Evolutionary conservation across 768 basidiomycete genomes (phyloP).

Genomic region (Lactarius psammicola): DNA sequence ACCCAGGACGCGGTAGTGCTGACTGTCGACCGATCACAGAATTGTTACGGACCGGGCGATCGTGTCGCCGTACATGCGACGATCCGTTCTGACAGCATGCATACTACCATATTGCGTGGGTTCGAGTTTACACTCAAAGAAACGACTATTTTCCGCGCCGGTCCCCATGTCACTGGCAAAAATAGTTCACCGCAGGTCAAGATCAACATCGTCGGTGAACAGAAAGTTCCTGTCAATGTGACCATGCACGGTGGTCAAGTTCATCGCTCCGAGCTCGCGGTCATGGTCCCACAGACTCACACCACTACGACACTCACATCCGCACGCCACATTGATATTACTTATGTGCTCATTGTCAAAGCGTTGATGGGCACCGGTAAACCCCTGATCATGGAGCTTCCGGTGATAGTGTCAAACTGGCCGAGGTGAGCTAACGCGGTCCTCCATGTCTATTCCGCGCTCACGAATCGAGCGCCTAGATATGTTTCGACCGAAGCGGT

Average conservation of each 20-base stretch:
- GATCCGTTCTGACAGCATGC: constrained; percentile 66
- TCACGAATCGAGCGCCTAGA: constrained; percentile 40
- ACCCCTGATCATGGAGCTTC: constrained; percentile 67
- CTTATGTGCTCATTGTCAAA: constrained; percentile 72
- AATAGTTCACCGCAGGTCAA: constrained; percentile 59
- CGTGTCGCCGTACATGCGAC: constrained; percentile 68
- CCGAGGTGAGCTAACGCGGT: constrained; percentile 53
- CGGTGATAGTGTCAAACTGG: constrained; percentile 84
- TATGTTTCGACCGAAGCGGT: constrained; percentile 71
- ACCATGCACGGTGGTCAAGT: constrained; percentile 70
- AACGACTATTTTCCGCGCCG: constrained; percentile 68
- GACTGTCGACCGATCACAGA: constrained; percentile 68
- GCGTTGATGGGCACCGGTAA: constrained; percentile 70
- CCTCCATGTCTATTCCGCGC: background rate
- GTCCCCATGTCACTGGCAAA: constrained; percentile 52
- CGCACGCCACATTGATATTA: constrained; percentile 83
- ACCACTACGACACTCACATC: constrained; percentile 79
- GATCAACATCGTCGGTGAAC: constrained; percentile 59
- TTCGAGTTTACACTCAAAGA: constrained; percentile 83
- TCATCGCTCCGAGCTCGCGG: constrained; percentile 70
- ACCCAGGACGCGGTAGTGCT: constrained; percentile 69
- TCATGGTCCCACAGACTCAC: constrained; percentile 67
- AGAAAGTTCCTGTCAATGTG: constrained; percentile 68
- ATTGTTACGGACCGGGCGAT: constrained; percentile 87
- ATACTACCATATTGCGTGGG: constrained; percentile 72